phyloP scores from a whole-genome alignment of 805 yeast genomes.

The Saturnispora besseyi region DNA sequence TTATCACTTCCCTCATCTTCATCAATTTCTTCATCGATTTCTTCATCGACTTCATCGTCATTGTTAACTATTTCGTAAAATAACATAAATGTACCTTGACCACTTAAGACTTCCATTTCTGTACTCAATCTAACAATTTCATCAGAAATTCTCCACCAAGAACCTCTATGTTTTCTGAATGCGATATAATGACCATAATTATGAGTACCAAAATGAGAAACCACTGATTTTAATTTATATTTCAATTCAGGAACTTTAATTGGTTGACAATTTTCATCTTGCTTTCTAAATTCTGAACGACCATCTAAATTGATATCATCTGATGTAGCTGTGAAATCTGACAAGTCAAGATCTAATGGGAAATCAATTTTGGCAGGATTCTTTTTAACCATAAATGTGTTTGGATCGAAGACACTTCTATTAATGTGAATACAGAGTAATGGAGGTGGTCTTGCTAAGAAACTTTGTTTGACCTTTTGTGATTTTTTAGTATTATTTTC shows the following conservation, averaged over 20 bases:
- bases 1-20: constrained; percentile 9
- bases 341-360: constrained; percentile 58
- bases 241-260: constrained; percentile 25
- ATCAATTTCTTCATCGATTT: constrained; percentile 16
- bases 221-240: constrained; percentile 74
- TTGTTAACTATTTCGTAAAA: constrained; percentile 57
- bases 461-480: constrained; percentile 75
- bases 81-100: constrained; percentile 88
- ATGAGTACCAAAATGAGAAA: constrained; percentile 91
- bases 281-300: constrained; percentile 60
- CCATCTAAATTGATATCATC: constrained; percentile 73
- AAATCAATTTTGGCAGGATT: constrained; percentile 77
- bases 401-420: constrained; percentile 86
- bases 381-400: constrained; percentile 73
- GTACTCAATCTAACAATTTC: constrained; percentile 74
- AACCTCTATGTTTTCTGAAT: constrained; percentile 68
- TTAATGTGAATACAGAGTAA: constrained; percentile 80
- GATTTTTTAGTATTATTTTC: constrained; percentile 66
- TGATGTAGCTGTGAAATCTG: constrained; percentile 61
- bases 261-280: constrained; percentile 31
- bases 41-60: constrained; percentile 29
- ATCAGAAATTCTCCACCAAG: constrained; percentile 95
- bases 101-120: constrained; percentile 68
- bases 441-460: constrained; percentile 75
- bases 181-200: constrained; percentile 97